Evolutionary conservation across 2,329 filamentous ascomycete genomes (phyloP).

Genomic region (Fusarium odoratissimum): DNA sequence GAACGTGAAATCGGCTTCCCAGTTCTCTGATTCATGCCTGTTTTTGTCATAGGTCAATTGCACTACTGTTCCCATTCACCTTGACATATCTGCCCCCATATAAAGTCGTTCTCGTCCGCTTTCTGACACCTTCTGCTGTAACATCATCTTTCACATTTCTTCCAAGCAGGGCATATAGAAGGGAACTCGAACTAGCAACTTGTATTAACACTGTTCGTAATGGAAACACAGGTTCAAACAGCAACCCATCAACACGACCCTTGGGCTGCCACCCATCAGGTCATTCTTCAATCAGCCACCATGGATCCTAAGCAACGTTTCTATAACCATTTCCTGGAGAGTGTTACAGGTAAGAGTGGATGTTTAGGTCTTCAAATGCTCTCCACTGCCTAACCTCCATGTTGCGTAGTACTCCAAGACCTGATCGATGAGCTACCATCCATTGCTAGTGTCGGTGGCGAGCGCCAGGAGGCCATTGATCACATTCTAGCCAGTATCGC

Average conservation of each 20-base stretch:
- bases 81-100: constrained; percentile 3
- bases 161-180: background rate
- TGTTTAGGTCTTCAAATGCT: background rate
- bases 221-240: constrained; percentile 44
- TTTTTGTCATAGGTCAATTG: constrained; percentile 1
- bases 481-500: constrained; percentile 83
- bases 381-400: constrained; percentile 8
- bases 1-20: constrained; percentile 9
- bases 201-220: constrained; percentile 35
- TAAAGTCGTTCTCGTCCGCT: background rate
- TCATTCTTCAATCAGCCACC: constrained; percentile 38
- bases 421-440: constrained; percentile 76
- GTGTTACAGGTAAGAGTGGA: constrained; percentile 71
- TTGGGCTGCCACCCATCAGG: constrained; percentile 40
- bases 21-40: constrained; percentile 22
- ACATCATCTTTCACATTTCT: background rate
- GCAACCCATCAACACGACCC: constrained; percentile 25
- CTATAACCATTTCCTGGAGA: constrained; percentile 84
- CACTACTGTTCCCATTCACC: constrained; percentile 8
- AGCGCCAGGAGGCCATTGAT: constrained; percentile 84
- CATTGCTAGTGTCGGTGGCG: constrained; percentile 71
- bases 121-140: background rate
- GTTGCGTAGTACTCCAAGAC: constrained; percentile 75
- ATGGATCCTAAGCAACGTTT: constrained; percentile 77
- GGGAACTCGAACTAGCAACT: background rate